Evolutionary conservation across 2,329 filamentous ascomycete genomes (phyloP), one percentile per base, ranked within the genome.

Genomic region (Hortaea werneckii): DNA sequence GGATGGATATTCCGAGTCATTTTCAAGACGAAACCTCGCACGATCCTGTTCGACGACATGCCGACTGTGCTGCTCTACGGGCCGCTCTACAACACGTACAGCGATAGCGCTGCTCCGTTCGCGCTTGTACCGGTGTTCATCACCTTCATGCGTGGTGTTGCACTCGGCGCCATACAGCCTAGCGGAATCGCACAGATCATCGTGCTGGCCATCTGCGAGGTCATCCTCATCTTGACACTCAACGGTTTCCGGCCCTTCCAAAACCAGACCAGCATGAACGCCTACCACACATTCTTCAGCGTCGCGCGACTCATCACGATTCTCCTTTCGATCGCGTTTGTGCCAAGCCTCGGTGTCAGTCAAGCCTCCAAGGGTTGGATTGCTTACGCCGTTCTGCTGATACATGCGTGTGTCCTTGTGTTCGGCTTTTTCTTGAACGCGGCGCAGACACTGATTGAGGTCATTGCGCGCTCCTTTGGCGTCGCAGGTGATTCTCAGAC

Each of bases 81-180:
- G 0, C 87, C 92, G 5, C 72, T 98, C 6, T 98, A 98, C 61
- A 98, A 98, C 67, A 98, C 92, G 0, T 96, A 94, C 64, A 92
- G 86, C 26, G 92, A 98, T 63, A 85, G 90, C 62, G 87, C 88
- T 0, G 87, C 90, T 6, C 82, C 87, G 0, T 98, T 94, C 65
- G 88, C 90, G 5, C 75, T 95, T 37, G 81, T 95, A 13, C 89
- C 90, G 1, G 80, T 95, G 11, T 71, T 94, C 30, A 73, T 96
- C 48, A 94, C 85, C 4, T 81, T 94, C 60, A 71, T 95, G 48
- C 83, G 90, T 30, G 90, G 88, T 47, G 81, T 96, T 53, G 87
- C 88, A 13, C 86, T 98, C 55, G 92, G 92, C 29, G 92, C 88
- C 12, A 81, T 96, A 10, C 92, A 98, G 64, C 83, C 86, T 1